Base-by-base conservation (phyloP, 2,329 filamentous ascomycete genomes). In the Penicillium sp. region DNA sequence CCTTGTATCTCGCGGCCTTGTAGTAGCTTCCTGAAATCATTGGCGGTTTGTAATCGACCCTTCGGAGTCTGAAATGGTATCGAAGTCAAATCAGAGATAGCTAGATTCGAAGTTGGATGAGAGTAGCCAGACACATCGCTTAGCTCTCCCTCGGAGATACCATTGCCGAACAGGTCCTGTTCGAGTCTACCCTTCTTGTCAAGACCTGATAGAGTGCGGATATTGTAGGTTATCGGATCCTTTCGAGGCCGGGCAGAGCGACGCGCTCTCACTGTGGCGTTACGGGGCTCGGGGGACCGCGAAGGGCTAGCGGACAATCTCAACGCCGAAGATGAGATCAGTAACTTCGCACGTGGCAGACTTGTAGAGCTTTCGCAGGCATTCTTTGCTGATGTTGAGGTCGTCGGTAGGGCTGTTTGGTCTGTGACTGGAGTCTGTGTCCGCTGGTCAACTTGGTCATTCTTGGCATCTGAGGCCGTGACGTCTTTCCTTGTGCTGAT, bases 141-240 rank as follows among this genome's bases (percentile, higher is more conserved):
- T 9, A 9, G 8, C 6, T 46, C 29, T 16, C 21, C 26, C 6
- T 44, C 44, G 23, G 44, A 38, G 6, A 15, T 12, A 28, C 4
- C 8, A 12, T 2, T 21, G 13, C 12, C 13, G 13, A 26, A n/a
- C 1, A 6, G 41, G 41, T 16, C 6, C 13, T 18, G 8, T 28
- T 39, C 16, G 10, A 21, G 36, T 13, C 18, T 21, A 21, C 36
- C 16, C 10, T 28, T 18, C 16, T 16, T 21, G 15, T 49, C 54
- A 3, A 55, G 49, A 4, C 34, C 49, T 36, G 66, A 56, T 6
- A 54, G 48, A 6, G 55, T 29, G 28, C 52, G 62, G 13, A 61
- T 51, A 44, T 67, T 72, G 45, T 74, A 74, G 18, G 73, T 73
- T 1, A 15, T 42, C 2, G 69, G 68, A 4, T 59, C 62, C 6